Evolutionary conservation across 257 asterid species (phyloP), one percentile per base, ranked within the genome.

Genomic region (Cinchona pubescens): DNA sequence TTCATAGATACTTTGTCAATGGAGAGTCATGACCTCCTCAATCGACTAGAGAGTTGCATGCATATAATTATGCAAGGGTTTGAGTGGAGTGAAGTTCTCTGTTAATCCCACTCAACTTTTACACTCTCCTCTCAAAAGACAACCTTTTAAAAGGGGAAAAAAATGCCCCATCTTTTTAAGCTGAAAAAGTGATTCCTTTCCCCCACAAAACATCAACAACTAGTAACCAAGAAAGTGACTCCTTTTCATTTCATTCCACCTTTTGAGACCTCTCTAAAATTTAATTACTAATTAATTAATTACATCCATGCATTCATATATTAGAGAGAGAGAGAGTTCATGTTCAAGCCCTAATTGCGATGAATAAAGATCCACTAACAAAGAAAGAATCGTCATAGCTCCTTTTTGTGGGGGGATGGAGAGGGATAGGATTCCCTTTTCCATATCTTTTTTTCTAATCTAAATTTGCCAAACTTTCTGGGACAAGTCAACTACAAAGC

Each of bases 401-500:
- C 69, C 53, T 83, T 53, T 76, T 83, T 81, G 79, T 63, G 46
- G 67, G 56, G 49, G 66, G 18, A 8, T 16, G 42, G 61, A 9
- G 43, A 18, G 55, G 82, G 87, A 82, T 90, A 81, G 84, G 96
- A 88, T 90, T 84, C 96, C 88, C 88, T 90, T 88, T 85, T 74
- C 73, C 67, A 79, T 77, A 86, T 83, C 69, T 7, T 55, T 34
- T 49, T 72, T 73, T 42, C 27, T 58, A n/a, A 38, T 42, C 84
- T 75, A 87, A 90, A 82, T 82, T 84, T 72, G 89, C 75, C 86
- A 85, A 80, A 82, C 98, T 90, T 90, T 87, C 73, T 87, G 49
- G 90, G 87, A 85, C 75, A 91, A 90, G 97, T 91, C 96, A 93
- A 89, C 98, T 84, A 80, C 84, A 91, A 89, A 91, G 91, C 84